phyloP scores from a whole-genome alignment of 352 stramenopile genomes.

The Phytophthora melonis region DNA sequence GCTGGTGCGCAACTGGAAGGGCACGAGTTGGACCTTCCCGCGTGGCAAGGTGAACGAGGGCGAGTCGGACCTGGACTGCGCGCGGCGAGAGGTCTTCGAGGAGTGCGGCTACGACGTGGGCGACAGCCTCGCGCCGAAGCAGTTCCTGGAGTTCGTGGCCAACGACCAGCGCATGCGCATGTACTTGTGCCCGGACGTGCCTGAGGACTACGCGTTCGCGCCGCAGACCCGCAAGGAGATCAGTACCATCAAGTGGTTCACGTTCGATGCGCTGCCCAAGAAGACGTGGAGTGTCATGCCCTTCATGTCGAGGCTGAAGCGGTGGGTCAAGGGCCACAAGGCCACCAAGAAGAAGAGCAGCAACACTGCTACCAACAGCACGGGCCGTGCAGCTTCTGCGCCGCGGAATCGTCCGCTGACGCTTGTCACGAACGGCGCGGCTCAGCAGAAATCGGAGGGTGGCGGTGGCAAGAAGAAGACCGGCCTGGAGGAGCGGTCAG shows the following conservation, averaged over 20 bases:
- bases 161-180: conserved; percentile 93
- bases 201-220: conserved; percentile 92
- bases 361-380: conserved; percentile 42
- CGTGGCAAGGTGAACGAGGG: conserved; percentile 95
- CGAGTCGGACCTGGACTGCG: conserved; percentile 90
- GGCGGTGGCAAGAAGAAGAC: conserved; percentile 48
- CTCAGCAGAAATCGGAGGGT: conserved; percentile 30
- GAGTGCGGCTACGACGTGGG: conserved; percentile 93
- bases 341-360: conserved; percentile 63
- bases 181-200: conserved; percentile 93
- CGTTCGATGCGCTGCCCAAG: conserved; percentile 91
- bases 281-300: conserved; percentile 95
- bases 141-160: conserved; percentile 87
- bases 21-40: conserved; percentile 93
- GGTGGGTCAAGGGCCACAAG: conserved; percentile 91
- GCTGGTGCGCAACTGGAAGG: conserved; percentile 93
- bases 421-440: conserved; percentile 49
- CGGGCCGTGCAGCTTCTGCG: conserved; percentile 76
- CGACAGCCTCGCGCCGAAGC: conserved; percentile 78
- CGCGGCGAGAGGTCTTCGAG: conserved; percentile 92
- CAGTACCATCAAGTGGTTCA: conserved; percentile 92
- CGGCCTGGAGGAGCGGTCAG: conserved; percentile 54
- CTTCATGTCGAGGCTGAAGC: conserved; percentile 90
- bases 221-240: conserved; percentile 97
- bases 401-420: conserved; percentile 71